A percentile compares a stretch with the other conserved stretches of the same genome.
Conservation (phyloP, 495 filamentous ascomycete species). For the Saxophila tyrrhenica region DNA sequence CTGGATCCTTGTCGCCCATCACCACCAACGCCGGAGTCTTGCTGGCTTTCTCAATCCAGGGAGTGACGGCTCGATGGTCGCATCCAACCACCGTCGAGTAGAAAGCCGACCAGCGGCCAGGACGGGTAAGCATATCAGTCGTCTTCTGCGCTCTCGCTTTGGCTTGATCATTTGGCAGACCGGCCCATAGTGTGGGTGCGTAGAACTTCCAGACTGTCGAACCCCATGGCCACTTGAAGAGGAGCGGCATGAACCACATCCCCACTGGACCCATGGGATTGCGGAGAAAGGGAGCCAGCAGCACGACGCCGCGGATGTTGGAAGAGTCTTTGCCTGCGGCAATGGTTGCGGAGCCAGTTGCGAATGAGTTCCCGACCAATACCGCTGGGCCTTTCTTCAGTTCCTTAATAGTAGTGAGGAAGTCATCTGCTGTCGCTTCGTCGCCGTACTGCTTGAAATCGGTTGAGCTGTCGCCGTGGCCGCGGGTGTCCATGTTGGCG, state of each 20-base stretch:
- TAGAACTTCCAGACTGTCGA: background rate
- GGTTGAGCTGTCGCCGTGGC: constrained; percentile 4
- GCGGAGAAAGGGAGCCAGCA: background rate
- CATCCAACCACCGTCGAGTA: background rate
- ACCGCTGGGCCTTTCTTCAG: constrained; percentile 2
- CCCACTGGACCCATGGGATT: constrained; percentile 2
- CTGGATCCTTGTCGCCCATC: constrained; percentile 7
- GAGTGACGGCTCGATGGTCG: background rate
- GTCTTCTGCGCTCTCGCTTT: background rate
- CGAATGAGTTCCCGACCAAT: background rate
- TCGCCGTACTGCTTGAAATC: constrained; percentile 1
- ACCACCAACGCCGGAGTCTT: constrained; percentile 2
- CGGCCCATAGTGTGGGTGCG: constrained; percentile 1
- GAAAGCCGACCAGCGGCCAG: constrained; percentile 6
- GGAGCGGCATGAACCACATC: background rate
- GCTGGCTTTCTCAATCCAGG: background rate
- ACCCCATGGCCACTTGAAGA: constrained; percentile 2
- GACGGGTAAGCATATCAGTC: background rate
- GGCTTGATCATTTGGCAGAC: background rate
- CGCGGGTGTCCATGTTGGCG: constrained; percentile 3
- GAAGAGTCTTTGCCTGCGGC: background rate
- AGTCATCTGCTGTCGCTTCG: background rate
- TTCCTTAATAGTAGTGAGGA: background rate
- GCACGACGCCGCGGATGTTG: background rate
- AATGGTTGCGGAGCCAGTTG: background rate